Conservation (phyloP, 2,329 filamentous ascomycete species). For the Diaporthe capsici region DNA sequence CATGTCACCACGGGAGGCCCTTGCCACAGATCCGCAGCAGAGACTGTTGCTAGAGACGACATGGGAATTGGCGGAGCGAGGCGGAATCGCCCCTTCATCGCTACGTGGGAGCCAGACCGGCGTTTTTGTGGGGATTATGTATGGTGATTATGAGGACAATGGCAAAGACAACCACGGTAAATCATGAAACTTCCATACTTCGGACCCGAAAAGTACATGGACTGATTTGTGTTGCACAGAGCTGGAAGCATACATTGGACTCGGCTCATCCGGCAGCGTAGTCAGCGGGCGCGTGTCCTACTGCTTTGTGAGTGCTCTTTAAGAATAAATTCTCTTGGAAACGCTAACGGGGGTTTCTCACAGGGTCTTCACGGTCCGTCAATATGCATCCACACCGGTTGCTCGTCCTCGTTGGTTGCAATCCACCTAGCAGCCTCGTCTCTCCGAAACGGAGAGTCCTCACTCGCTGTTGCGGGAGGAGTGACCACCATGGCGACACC, state of each 20-base stretch:
- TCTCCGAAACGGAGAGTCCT: conserved; percentile 7
- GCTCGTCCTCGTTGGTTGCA: conserved; percentile 29
- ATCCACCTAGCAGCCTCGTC: conserved; percentile 31
- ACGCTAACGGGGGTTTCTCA: too few species aligned
- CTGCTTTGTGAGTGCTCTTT: not conserved
- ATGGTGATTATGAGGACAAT: conserved; percentile 45
- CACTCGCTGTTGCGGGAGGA: conserved; percentile 20
- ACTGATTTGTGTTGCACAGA: not conserved
- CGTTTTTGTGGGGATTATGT: conserved; percentile 48
- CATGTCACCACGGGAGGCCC: conserved; percentile 45
- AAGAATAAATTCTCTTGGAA: too few species aligned
- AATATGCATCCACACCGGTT: conserved; percentile 22
- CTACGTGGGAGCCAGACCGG: conserved; percentile 46
- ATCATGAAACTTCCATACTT: too few species aligned
- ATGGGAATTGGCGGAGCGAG: conserved; percentile 44
- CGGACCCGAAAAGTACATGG: too few species aligned
- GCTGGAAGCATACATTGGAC: conserved; percentile 9
- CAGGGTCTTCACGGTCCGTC: conserved; percentile 23
- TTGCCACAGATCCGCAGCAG: conserved; percentile 42
- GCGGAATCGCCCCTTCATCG: conserved; percentile 43
- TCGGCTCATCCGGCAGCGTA: conserved; percentile 25
- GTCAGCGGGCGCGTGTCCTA: conserved; percentile 28
- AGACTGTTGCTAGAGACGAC: conserved; percentile 44
- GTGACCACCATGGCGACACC: conserved; percentile 30
- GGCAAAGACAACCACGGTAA: conserved; percentile 10